Evolutionary conservation across 2,329 filamentous ascomycete genomes (phyloP).

Genomic region (Diplodia corticola): DNA sequence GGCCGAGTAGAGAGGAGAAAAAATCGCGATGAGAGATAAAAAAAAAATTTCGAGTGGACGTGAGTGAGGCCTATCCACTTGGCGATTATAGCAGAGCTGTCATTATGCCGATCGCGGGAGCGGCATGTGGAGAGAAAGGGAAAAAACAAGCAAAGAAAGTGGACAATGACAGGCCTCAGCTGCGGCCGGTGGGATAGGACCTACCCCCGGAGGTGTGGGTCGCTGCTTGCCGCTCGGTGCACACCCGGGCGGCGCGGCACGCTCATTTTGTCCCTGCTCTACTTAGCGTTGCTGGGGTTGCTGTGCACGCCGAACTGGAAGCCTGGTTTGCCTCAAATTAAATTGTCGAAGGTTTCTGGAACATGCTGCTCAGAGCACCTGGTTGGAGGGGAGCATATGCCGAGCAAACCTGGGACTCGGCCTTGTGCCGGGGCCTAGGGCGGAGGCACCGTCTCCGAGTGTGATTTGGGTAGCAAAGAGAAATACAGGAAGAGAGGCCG

Average conservation of each 20-base stretch:
- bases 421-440: not conserved
- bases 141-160: not conserved
- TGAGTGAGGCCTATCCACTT: not conserved
- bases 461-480: not conserved
- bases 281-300: not conserved
- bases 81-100: not conserved
- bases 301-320: not conserved
- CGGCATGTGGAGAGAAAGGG: not conserved
- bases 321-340: not conserved
- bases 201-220: not conserved
- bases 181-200: not conserved
- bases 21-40: not conserved
- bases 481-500: not conserved
- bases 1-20: not conserved
- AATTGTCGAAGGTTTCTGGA: conserved; percentile 9
- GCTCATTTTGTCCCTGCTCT: not conserved
- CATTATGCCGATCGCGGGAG: not conserved
- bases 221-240: not conserved
- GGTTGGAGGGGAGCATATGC: not conserved
- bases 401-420: not conserved
- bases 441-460: conserved; percentile 1
- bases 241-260: conserved; percentile 1
- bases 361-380: not conserved
- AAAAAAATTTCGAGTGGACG: not conserved
- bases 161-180: not conserved